phyloP scores from a whole-genome alignment of 805 yeast genomes.

The Myxozyma melibiosi region DNA sequence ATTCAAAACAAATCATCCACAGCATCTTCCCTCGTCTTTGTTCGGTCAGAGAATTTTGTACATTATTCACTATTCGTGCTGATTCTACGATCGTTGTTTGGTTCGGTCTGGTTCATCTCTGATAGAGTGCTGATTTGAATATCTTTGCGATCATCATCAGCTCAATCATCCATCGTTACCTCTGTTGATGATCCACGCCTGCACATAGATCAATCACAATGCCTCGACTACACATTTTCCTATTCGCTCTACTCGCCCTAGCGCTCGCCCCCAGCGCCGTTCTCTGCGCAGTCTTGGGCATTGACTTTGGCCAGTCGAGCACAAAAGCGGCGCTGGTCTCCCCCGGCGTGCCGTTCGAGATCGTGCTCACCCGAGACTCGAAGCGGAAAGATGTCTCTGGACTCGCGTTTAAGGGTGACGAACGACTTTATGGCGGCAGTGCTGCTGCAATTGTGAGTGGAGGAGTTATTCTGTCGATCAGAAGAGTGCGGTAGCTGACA shows the following conservation, averaged over 20 bases:
- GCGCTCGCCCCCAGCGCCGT: conserved; percentile 6
- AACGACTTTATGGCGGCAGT: conserved; percentile 30
- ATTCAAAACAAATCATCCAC: too few species aligned
- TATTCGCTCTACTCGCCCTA: background rate
- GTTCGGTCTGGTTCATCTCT: background rate
- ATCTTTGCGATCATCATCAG: background rate
- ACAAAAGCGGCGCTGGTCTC: conserved; percentile 88
- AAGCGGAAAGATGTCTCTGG: conserved; percentile 89
- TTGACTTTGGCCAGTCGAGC: conserved; percentile 87
- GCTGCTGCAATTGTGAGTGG: conserved; percentile 62
- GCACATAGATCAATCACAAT: background rate
- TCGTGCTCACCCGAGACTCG: conserved; percentile 85
- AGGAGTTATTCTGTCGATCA: conserved; percentile 42
- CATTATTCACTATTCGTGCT: background rate
- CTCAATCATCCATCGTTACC: too few species aligned
- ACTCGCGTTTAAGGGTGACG: conserved; percentile 56
- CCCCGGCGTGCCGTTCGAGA: conserved; percentile 85
- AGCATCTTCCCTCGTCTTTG: too few species aligned
- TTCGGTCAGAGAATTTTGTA: background rate
- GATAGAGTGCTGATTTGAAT: too few species aligned
- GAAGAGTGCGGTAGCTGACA: background rate
- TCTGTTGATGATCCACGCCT: background rate
- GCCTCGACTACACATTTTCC: background rate
- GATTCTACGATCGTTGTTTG: background rate
- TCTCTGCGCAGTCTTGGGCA: conserved; percentile 68